phyloP scores from a whole-genome alignment of 2,329 filamentous ascomycete genomes.

The Xylariaceae sp. region DNA sequence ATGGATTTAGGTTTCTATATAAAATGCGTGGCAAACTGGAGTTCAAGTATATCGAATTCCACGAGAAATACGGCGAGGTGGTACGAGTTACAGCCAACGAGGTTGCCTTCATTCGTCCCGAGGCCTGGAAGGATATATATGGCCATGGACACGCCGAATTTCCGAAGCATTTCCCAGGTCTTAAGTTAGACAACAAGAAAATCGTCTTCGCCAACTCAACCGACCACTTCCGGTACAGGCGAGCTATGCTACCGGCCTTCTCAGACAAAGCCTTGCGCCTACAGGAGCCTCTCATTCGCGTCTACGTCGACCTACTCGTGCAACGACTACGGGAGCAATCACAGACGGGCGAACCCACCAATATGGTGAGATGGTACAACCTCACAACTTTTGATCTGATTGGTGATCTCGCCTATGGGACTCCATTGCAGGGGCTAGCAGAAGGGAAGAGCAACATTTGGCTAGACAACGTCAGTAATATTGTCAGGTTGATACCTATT shows the following conservation, averaged over 20 bases:
- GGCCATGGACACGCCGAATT: slow-evolving; percentile 38
- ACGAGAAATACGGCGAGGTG: slow-evolving; percentile 35
- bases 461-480: slow-evolving; percentile 33
- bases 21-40: too few relatives aligned
- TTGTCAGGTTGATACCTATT: slow-evolving; percentile 29
- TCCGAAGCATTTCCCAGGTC: slow-evolving; percentile 33
- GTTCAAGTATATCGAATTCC: too few relatives aligned
- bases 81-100: slow-evolving; percentile 42
- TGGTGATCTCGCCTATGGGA: slow-evolving; percentile 34
- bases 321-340: slow-evolving; percentile 34
- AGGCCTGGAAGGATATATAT: slow-evolving; percentile 50
- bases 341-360: slow-evolving; percentile 22
- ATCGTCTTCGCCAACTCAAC: slow-evolving; percentile 33
- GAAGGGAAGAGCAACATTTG: slow-evolving; percentile 43
- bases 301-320: slow-evolving; percentile 41
- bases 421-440: slow-evolving; percentile 41
- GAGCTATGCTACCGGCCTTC: slow-evolving; percentile 57
- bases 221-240: slow-evolving; percentile 54
- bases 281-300: slow-evolving; percentile 42
- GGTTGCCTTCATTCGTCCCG: slow-evolving; percentile 44
- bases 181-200: slow-evolving; percentile 31
- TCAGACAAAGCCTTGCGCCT: slow-evolving; percentile 42
- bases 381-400: slow-evolving; percentile 37
- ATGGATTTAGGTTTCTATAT: slow-evolving; percentile 16
- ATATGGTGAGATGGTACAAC: slow-evolving; percentile 46